Conservation (phyloP, 192 early-diverging fungal species). For the Dissophora ornata region DNA sequence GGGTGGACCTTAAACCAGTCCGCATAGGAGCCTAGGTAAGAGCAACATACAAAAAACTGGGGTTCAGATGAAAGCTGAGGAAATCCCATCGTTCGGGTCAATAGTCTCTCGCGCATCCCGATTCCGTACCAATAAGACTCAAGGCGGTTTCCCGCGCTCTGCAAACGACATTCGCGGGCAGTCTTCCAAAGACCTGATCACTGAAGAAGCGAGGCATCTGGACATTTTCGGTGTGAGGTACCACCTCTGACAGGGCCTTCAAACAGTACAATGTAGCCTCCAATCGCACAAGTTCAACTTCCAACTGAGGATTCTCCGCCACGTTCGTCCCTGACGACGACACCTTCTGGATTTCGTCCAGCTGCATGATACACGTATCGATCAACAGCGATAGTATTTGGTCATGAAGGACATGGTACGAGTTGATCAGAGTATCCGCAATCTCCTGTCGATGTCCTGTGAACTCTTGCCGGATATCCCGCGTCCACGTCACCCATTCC, state of each 20-base stretch:
- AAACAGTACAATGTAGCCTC: constrained; percentile 76
- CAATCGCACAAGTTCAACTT: constrained; percentile 35
- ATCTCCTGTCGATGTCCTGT: constrained; percentile 73
- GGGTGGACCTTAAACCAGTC: constrained; percentile 77
- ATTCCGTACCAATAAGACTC: constrained; percentile 55
- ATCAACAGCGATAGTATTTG: constrained; percentile 64
- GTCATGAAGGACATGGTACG: constrained; percentile 72
- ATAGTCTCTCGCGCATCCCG: neutral
- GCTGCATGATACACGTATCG: constrained; percentile 34
- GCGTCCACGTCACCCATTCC: constrained; percentile 66
- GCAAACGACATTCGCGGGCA: constrained; percentile 53
- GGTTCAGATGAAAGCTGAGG: too few relatives aligned
- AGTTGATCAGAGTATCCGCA: constrained; percentile 77
- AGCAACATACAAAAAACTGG: neutral
- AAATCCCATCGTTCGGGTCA: too few relatives aligned
- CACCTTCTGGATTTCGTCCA: constrained; percentile 35
- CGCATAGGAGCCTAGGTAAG: constrained; percentile 69
- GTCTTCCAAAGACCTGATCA: constrained; percentile 61
- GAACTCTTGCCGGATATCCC: constrained; percentile 70
- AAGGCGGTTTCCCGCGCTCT: constrained; percentile 61
- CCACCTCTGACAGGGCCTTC: constrained; percentile 73
- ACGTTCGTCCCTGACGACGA: constrained; percentile 29
- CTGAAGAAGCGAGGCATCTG: constrained; percentile 73
- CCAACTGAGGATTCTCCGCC: constrained; percentile 20
- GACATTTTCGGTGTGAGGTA: constrained; percentile 60